Percentiles rank a stretch among this genome's conserved stretches.
phyloP scores from a whole-genome alignment of 768 basidiomycete species.

The Trametes cubensis region DNA sequence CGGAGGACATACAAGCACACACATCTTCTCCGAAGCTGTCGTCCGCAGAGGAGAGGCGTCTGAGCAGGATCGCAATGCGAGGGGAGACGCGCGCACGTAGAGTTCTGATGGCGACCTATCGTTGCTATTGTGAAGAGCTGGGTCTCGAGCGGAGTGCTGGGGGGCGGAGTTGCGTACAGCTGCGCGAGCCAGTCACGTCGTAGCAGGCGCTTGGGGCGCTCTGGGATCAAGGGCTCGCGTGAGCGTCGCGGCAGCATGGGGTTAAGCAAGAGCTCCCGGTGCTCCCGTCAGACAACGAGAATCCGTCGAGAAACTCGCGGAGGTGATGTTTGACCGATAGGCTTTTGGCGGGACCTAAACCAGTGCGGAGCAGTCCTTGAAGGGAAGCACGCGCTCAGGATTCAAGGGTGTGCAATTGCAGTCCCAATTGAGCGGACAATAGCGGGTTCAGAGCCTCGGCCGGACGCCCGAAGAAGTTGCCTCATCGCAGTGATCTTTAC shows the following conservation, averaged over 20 bases:
- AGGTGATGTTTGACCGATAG: background rate
- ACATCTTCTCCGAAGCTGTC: background rate
- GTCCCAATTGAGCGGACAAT: too few species aligned
- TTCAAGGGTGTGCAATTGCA: too few species aligned
- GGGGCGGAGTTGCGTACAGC: background rate
- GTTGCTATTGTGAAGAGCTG: background rate
- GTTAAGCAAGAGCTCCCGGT: background rate
- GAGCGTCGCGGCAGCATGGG: background rate
- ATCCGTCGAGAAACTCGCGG: background rate
- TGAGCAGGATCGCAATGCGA: background rate
- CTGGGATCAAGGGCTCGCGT: background rate
- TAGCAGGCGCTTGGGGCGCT: background rate
- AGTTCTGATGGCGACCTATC: background rate
- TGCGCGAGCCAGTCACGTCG: background rate
- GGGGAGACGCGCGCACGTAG: background rate
- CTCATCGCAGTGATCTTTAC: too few species aligned
- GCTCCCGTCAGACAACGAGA: background rate
- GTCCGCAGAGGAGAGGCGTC: background rate
- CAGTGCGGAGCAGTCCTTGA: too few species aligned
- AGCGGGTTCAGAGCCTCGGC: too few species aligned
- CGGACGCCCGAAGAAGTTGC: too few species aligned
- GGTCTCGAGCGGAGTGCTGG: background rate
- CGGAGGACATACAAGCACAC: slow-evolving; percentile 9
- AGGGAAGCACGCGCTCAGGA: too few species aligned
- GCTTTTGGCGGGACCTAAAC: background rate